A percentile compares a stretch with the other conserved stretches of the same genome.
phyloP scores from a whole-genome alignment of 371 early-diverging fungal species.

The Mucor racemosus region DNA sequence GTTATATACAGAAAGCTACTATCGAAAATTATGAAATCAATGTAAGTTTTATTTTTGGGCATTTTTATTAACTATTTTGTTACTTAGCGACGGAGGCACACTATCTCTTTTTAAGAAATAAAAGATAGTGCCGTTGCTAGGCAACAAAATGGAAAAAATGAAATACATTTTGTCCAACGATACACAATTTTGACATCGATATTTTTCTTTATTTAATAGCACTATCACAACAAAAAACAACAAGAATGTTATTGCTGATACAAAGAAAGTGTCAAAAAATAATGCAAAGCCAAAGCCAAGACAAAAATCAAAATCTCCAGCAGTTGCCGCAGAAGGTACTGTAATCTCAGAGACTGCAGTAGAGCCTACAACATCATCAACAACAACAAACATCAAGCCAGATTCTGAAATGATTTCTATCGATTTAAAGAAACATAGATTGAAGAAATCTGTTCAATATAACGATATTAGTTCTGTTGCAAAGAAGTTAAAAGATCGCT shows the following conservation, averaged over 20 bases:
- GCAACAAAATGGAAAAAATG: not conserved
- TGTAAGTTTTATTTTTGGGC: conserved; percentile 15
- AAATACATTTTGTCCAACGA: conserved; percentile 31
- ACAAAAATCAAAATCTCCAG: conserved; percentile 4
- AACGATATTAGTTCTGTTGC: conserved; percentile 26
- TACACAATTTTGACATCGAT: conserved; percentile 35
- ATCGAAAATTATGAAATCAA: conserved; percentile 18
- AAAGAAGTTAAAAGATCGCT: conserved; percentile 29
- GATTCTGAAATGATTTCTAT: conserved; percentile 14
- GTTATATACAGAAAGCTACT: not conserved
- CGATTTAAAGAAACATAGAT: conserved; percentile 4
- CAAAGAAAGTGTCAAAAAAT: conserved; percentile 20
- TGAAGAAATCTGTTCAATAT: not conserved
- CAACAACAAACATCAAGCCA: not conserved
- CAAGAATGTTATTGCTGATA: conserved; percentile 3
- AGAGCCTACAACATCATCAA: not conserved
- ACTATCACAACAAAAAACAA: not conserved
- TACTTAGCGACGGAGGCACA: not conserved
- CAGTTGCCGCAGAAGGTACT: not conserved
- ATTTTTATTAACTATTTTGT: not conserved
- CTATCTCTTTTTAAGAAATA: conserved; percentile 10
- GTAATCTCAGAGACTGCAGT: not conserved
- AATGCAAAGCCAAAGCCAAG: conserved; percentile 17
- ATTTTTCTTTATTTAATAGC: conserved; percentile 16
- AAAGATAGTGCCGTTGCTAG: conserved; percentile 13